phyloP scores from a whole-genome alignment of 768 basidiomycete species.

The Hygrophoropsis aurantiaca region DNA sequence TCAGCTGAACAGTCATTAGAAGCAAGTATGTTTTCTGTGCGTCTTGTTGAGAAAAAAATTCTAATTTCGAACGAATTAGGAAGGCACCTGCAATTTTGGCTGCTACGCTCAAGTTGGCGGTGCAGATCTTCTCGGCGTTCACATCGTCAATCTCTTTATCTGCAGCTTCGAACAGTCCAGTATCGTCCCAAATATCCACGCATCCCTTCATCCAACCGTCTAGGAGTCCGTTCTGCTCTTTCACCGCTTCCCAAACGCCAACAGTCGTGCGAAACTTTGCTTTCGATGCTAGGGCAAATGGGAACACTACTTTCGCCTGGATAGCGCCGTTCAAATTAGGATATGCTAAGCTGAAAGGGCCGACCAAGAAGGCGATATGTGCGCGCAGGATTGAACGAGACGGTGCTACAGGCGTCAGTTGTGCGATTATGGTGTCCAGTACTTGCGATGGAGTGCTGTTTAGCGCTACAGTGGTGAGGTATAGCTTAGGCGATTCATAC shows the following conservation, averaged over 20 bases:
- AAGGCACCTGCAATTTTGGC: constrained; percentile 64
- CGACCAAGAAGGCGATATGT: constrained; percentile 58
- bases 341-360: constrained; percentile 38
- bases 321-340: constrained; percentile 31
- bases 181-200: constrained; percentile 36
- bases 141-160: constrained; percentile 31
- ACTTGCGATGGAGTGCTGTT: constrained; percentile 20
- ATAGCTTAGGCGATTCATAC: constrained; percentile 50
- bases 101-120: constrained; percentile 54
- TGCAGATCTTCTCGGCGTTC: constrained; percentile 43
- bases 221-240: constrained; percentile 29
- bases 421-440: constrained; percentile 21
- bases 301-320: constrained; percentile 62
- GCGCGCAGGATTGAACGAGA: constrained; percentile 51
- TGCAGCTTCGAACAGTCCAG: constrained; percentile 21
- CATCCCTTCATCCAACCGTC: constrained; percentile 56
- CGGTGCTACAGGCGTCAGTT: constrained; percentile 37
- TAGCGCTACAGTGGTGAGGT: constrained; percentile 38
- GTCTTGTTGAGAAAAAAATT: background rate
- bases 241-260: constrained; percentile 71
- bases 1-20: constrained; percentile 47
- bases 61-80: background rate
- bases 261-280: constrained; percentile 63
- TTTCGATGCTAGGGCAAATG: constrained; percentile 74
- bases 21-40: constrained; percentile 61